Conservation (phyloP, 768 basidiomycete genomes). For the Lyophyllum semitale region DNA sequence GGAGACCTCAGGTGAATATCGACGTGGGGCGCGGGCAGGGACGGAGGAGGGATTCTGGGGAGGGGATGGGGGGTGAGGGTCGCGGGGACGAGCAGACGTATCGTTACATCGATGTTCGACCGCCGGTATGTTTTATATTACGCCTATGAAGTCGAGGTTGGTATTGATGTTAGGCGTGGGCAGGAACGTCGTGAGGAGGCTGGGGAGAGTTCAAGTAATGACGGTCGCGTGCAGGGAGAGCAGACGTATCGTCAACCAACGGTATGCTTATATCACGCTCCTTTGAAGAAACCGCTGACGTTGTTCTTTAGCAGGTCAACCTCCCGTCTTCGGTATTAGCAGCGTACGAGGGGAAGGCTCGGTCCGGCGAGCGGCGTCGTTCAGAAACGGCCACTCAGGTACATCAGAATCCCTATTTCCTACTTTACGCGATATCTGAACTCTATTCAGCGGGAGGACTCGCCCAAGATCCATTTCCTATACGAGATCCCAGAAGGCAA, state of each 20-base stretch:
- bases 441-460: background rate
- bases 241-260: background rate
- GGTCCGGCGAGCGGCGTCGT: background rate
- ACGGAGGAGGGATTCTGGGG: no score
- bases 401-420: background rate
- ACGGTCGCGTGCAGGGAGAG: background rate
- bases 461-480: background rate
- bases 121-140: no score
- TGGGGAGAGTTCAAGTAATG: background rate
- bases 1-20: no score
- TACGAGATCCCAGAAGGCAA: background rate
- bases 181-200: no score
- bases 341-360: background rate
- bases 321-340: constrained; percentile 10
- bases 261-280: background rate
- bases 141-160: no score
- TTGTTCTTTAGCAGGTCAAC: background rate
- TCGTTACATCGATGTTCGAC: no score
- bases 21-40: no score
- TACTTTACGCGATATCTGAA: background rate
- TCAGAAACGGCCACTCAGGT: background rate
- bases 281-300: background rate
- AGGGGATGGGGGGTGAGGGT: no score
- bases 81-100: no score
- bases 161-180: no score